A percentile compares a stretch with the other conserved stretches of the same genome.
Evolutionary conservation across 78 protist genomes (phyloP).

Genomic region (Emiliania huxleyi): DNA sequence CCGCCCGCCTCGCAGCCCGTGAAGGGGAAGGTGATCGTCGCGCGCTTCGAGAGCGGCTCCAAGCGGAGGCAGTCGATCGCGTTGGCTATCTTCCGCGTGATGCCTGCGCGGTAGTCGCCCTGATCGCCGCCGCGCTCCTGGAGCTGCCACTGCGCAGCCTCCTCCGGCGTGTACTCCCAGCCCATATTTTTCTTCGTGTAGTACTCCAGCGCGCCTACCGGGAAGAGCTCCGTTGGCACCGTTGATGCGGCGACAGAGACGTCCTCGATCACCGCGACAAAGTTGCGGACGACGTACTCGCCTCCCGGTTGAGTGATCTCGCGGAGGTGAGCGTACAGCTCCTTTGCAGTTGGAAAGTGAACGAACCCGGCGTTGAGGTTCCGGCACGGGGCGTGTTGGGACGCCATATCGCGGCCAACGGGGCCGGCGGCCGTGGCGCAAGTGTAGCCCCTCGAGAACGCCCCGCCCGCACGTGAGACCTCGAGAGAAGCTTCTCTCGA

Average conservation of each 20-base stretch:
- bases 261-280: neutral
- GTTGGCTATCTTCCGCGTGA: neutral
- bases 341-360: neutral
- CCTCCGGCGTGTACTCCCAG: neutral
- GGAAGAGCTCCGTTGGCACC: slow-evolving; percentile 18
- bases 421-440: too few species aligned
- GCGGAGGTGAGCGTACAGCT: neutral
- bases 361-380: neutral
- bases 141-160: neutral
- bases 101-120: slow-evolving; percentile 28
- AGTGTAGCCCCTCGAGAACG: too few species aligned
- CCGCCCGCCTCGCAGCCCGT: too few species aligned
- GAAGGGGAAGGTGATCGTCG: slow-evolving; percentile 7
- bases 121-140: slow-evolving; percentile 10
- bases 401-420: too few species aligned
- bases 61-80: neutral
- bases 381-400: neutral
- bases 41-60: slow-evolving; percentile 1
- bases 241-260: neutral
- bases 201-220: slow-evolving; percentile 6
- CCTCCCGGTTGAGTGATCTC: neutral
- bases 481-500: too few species aligned
- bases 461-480: too few species aligned
- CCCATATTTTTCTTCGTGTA: slow-evolving; percentile 29
- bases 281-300: slow-evolving; percentile 11